phyloP scores from a whole-genome alignment of 208 protist species.

The Acanthamoeba sp. region DNA sequence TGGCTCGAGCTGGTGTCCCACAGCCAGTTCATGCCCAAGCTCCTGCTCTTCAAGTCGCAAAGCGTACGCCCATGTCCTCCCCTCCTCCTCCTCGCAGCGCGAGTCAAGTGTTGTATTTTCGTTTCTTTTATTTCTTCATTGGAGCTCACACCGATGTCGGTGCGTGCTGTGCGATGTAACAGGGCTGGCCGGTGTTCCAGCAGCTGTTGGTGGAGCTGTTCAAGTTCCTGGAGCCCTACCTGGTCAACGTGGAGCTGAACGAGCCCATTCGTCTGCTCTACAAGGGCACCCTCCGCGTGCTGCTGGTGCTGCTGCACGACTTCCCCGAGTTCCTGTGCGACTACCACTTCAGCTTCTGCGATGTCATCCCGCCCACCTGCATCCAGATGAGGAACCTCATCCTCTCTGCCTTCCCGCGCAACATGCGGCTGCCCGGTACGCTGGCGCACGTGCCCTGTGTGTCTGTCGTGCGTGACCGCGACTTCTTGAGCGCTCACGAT shows the following conservation, averaged over 20 bases:
- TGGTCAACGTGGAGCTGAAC: constrained; percentile 87
- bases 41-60: constrained; percentile 90
- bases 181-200: constrained; percentile 91
- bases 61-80: constrained; percentile 17
- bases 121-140: too few species aligned
- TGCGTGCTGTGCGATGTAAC: neutral
- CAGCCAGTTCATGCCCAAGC: constrained; percentile 97
- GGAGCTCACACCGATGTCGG: neutral
- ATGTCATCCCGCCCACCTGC: constrained; percentile 93
- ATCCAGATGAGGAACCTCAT: constrained; percentile 99
- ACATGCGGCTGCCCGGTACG: constrained; percentile 94
- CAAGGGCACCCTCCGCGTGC: constrained; percentile 91
- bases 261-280: constrained; percentile 92
- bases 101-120: neutral
- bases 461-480: neutral
- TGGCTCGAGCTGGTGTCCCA: constrained; percentile 99
- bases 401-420: constrained; percentile 97
- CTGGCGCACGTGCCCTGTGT: too few species aligned
- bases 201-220: constrained; percentile 90
- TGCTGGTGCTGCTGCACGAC: constrained; percentile 99
- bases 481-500: neutral
- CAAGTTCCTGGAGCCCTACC: constrained; percentile 91
- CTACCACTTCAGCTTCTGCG: constrained; percentile 95
- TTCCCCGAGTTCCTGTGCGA: constrained; percentile 99
- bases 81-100: neutral